Percentiles rank a stretch among this genome's conserved stretches.
These are phyloP conservation scores for Teratosphaeria nubilosa DNA, from an alignment of 2,329 filamentous ascomycete genomes.

Conservation along the genomic window DNA sequence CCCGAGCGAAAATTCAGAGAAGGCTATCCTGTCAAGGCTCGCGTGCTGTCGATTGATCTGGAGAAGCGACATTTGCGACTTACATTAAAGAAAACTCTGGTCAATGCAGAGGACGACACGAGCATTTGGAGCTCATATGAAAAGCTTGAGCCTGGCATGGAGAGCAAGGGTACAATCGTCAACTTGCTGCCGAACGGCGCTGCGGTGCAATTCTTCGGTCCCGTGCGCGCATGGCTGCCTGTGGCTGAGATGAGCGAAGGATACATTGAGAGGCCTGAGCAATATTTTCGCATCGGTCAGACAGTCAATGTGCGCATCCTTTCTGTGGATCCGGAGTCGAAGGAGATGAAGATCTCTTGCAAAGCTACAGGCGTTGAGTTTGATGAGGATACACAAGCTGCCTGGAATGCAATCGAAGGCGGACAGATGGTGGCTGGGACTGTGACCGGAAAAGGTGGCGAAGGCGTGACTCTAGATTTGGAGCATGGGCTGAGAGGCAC, in stretches of 20 bases:
- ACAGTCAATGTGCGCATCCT: slow-evolving; percentile 86
- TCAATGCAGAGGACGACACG: slow-evolving; percentile 65
- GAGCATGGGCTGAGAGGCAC: slow-evolving; percentile 65
- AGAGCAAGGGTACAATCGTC: slow-evolving; percentile 77
- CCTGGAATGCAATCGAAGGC: slow-evolving; percentile 61
- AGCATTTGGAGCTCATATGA: slow-evolving; percentile 68
- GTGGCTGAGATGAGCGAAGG: slow-evolving; percentile 97
- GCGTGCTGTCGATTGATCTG: slow-evolving; percentile 71
- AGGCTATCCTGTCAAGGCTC: slow-evolving; percentile 71
- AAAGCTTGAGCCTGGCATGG: slow-evolving; percentile 62
- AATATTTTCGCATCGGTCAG: slow-evolving; percentile 84
- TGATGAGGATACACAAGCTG: slow-evolving; percentile 62
- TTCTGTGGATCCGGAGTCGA: slow-evolving; percentile 60
- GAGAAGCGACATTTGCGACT: slow-evolving; percentile 70
- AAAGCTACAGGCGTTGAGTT: slow-evolving; percentile 69
- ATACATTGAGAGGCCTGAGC: slow-evolving; percentile 76
- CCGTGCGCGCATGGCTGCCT: slow-evolving; percentile 75
- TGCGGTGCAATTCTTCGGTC: slow-evolving; percentile 83
- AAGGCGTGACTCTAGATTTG: slow-evolving; percentile 56
- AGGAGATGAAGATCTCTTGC: slow-evolving; percentile 78
- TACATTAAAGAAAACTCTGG: slow-evolving; percentile 86
- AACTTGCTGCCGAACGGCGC: slow-evolving; percentile 71
- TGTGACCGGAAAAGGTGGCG: slow-evolving; percentile 39
- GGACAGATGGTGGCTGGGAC: slow-evolving; percentile 68
- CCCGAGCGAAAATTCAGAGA: slow-evolving; percentile 95